phyloP scores from a whole-genome alignment of 2,329 filamentous ascomycete genomes.

The Immersiporthe knoxdaviesiana region DNA sequence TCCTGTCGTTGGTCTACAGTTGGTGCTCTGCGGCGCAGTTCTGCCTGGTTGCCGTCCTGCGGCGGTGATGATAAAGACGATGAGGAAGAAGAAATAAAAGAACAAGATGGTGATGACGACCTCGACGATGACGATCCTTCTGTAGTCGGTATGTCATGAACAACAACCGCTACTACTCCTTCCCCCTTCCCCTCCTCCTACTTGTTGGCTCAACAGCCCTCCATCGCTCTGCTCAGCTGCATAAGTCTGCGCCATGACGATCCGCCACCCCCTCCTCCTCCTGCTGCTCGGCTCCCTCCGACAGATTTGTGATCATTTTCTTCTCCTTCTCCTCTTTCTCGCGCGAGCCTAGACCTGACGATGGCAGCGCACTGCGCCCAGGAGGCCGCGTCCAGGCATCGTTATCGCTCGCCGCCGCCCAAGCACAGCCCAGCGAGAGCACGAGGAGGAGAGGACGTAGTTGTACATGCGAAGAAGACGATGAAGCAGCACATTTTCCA shows the following conservation, averaged over 20 bases:
- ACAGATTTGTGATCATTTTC: not conserved
- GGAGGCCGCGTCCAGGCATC: slow-evolving; percentile 8
- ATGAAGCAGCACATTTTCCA: slow-evolving; percentile 26
- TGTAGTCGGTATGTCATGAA: not conserved
- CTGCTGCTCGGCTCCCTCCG: not conserved
- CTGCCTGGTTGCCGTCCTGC: not conserved
- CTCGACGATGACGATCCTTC: not conserved
- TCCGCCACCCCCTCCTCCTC: not conserved
- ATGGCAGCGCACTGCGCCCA: not conserved
- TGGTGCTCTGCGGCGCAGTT: slow-evolving; percentile 17
- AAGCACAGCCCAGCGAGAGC: slow-evolving; percentile 34
- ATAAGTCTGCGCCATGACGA: not conserved
- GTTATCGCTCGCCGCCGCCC: slow-evolving; percentile 26
- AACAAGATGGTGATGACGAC: not conserved
- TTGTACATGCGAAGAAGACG: slow-evolving; percentile 17
- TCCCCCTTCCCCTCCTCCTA: not conserved
- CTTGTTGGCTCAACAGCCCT: not conserved
- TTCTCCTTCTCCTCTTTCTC: not conserved
- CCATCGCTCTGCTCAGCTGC: not conserved
- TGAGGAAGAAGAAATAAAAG: not conserved
- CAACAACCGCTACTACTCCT: not conserved
- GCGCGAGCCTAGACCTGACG: not conserved
- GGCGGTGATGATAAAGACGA: not conserved
- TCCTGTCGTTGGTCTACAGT: slow-evolving; percentile 17
- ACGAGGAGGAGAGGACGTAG: slow-evolving; percentile 34